phyloP scores from a whole-genome alignment of 768 basidiomycete genomes.

The Boletus subcaerulescens region DNA sequence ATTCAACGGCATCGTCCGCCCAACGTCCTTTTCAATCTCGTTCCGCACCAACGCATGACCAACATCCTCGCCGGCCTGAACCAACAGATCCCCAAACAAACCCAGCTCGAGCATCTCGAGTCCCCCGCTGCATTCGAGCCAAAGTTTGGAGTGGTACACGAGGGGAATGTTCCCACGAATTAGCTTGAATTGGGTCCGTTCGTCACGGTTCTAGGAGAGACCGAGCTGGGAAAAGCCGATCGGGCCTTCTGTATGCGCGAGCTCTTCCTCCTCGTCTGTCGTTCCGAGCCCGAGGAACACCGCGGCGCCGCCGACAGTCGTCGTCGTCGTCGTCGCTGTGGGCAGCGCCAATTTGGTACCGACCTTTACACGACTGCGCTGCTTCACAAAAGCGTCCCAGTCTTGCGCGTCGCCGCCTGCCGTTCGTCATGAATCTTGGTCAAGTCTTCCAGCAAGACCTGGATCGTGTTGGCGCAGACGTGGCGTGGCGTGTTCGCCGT shows the following conservation, averaged over 20 bases:
- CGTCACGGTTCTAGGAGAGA: constrained; percentile 62
- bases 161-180: constrained; percentile 88
- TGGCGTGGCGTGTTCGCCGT: constrained; percentile 66
- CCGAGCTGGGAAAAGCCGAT: constrained; percentile 92
- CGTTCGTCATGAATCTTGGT: constrained; percentile 80
- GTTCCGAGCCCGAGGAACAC: constrained; percentile 67
- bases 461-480: constrained; percentile 71
- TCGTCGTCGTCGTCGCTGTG: constrained; percentile 16
- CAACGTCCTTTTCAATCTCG: constrained; percentile 97
- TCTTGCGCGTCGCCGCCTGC: constrained; percentile 65
- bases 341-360: constrained; percentile 22
- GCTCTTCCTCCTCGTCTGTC: constrained; percentile 65
- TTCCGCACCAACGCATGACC: constrained; percentile 47
- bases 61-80: constrained; percentile 41
- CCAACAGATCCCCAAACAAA: constrained; percentile 80
- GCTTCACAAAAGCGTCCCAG: constrained; percentile 87
- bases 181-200: constrained; percentile 75
- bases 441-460: constrained; percentile 68
- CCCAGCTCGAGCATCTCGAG: constrained; percentile 92
- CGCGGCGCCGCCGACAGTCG: constrained; percentile 47
- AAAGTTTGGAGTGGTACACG: constrained; percentile 81
- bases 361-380: constrained; percentile 50
- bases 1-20: constrained; percentile 88
- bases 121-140: constrained; percentile 92
- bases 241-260: constrained; percentile 77